phyloP scores from a whole-genome alignment of 225 moss, liverwort and hornwort species.

The Neckera pumila region DNA sequence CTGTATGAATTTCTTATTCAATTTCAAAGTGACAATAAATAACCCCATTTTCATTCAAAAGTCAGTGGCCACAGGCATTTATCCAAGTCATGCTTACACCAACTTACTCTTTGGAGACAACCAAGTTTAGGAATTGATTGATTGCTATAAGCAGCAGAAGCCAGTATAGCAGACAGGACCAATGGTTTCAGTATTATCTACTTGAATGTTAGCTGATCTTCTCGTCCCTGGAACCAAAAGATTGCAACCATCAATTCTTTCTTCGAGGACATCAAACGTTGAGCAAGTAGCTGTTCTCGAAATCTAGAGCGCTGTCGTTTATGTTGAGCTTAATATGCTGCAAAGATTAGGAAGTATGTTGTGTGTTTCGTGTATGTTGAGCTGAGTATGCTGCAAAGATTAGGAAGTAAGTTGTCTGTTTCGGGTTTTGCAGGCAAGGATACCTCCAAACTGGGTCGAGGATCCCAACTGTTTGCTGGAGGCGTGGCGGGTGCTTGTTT shows the following conservation, averaged over 20 bases:
- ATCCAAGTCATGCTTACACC: background rate
- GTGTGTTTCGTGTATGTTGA: background rate
- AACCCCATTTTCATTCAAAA: background rate
- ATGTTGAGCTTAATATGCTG: background rate
- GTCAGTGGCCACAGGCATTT: background rate
- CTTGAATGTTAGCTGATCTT: background rate
- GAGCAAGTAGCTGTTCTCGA: background rate
- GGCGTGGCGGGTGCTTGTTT: conserved; percentile 70
- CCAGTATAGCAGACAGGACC: background rate
- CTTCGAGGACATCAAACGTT: background rate
- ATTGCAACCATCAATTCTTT: background rate
- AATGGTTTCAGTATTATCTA: background rate
- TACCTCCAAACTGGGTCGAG: conserved; percentile 64
- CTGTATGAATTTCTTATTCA: background rate
- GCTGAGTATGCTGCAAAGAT: background rate
- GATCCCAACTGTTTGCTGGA: conserved; percentile 62
- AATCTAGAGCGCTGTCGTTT: background rate
- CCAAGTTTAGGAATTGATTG: background rate
- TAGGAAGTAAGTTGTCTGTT: background rate
- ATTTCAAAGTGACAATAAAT: background rate
- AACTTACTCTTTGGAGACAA: background rate
- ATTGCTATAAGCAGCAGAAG: background rate
- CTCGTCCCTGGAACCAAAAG: background rate
- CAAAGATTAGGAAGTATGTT: background rate
- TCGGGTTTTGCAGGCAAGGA: conserved; percentile 32